Conservation (phyloP, 805 yeast species). For the Vanderwaltozyma polyspora region DNA sequence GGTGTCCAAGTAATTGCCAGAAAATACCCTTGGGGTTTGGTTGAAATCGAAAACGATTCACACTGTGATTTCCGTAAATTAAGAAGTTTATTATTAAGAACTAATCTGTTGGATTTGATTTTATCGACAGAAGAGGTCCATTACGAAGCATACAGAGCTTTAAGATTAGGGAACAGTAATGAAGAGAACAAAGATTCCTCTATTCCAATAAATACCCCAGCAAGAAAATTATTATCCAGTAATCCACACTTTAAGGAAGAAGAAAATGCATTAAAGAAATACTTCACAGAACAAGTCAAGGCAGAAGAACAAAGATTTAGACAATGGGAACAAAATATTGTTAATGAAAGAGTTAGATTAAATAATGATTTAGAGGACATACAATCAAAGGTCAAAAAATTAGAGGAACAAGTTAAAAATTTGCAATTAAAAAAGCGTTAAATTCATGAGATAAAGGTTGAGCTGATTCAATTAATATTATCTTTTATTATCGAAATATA, state of each 20-base stretch:
- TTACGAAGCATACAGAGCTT: conserved; percentile 66
- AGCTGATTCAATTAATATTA: too few species aligned
- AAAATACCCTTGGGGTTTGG: conserved; percentile 84
- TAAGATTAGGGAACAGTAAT: conserved; percentile 48
- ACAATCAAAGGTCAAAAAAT: conserved; percentile 60
- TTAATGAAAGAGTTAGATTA: conserved; percentile 85
- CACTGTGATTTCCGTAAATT: conserved; percentile 80
- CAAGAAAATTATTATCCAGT: conserved; percentile 42
- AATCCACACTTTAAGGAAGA: conserved; percentile 95
- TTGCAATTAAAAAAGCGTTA: conserved; percentile 44
- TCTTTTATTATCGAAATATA: too few species aligned
- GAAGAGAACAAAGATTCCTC: conserved; percentile 24
- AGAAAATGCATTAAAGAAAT: conserved; percentile 85
- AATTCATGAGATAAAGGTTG: too few species aligned
- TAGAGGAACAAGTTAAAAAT: conserved; percentile 65
- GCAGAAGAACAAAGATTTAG: conserved; percentile 94
- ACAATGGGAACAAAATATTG: conserved; percentile 97
- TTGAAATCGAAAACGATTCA: conserved; percentile 74
- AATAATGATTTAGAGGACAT: conserved; percentile 88
- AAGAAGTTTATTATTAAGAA: conserved; percentile 66
- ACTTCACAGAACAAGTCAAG: conserved; percentile 93
- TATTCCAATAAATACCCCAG: conserved; percentile 31
- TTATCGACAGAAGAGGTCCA: conserved; percentile 72
- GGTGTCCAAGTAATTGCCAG: conserved; percentile 68
- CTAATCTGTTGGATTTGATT: conserved; percentile 73